Evolutionary conservation across 306 rosid genomes (phyloP).

Genomic region (Ceratonia siliqua): DNA sequence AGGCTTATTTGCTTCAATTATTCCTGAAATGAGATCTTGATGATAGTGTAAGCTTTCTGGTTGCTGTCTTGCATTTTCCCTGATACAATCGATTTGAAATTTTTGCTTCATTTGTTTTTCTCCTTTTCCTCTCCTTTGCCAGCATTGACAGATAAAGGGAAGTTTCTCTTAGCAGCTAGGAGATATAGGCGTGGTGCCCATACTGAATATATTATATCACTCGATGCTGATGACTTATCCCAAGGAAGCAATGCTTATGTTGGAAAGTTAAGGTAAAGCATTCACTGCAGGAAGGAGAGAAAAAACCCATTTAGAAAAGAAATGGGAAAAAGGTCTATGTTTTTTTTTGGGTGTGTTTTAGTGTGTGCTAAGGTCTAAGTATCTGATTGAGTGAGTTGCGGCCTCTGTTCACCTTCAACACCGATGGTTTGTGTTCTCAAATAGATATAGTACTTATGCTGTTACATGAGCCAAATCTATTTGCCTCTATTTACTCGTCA

Average conservation of each 20-base stretch:
- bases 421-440: neutral
- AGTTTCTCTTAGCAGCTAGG: conserved; percentile 92
- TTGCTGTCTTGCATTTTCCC: conserved; percentile 21
- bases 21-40: neutral
- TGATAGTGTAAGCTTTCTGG: conserved; percentile 1
- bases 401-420: neutral
- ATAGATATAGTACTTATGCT: neutral
- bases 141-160: conserved; percentile 94
- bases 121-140: conserved; percentile 16
- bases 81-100: conserved; percentile 7
- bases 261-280: conserved; percentile 84
- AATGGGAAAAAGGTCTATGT: neutral
- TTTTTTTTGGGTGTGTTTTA: neutral
- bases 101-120: conserved; percentile 11
- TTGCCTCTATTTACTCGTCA: neutral
- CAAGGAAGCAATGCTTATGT: conserved; percentile 98
- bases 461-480: neutral
- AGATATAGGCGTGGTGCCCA: conserved; percentile 91
- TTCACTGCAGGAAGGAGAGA: conserved; percentile 28
- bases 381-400: neutral
- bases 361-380: neutral
- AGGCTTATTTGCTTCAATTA: conserved; percentile 8
- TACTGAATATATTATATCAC: conserved; percentile 87
- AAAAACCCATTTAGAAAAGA: neutral
- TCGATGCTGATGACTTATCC: conserved; percentile 81